Percentiles rank a stretch among this genome's conserved stretches.
Conservation (phyloP, 2,329 filamentous ascomycete genomes). For the Phaeosphaeria sp. region DNA sequence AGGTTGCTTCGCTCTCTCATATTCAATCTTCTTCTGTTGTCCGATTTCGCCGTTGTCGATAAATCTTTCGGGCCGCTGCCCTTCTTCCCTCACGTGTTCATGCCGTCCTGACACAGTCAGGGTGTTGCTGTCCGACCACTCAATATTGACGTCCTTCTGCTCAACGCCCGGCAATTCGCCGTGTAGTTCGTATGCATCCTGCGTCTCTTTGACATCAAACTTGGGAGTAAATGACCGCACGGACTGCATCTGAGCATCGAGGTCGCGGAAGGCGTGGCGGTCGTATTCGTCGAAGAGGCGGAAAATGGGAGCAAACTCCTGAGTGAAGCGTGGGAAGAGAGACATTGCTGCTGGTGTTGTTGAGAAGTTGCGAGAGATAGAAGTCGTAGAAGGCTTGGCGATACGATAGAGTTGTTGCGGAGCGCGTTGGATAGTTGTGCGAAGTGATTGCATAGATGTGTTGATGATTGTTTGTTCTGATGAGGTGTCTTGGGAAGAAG, state of each 20-base stretch:
- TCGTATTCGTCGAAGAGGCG: conserved; percentile 57
- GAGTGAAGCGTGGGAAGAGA: conserved; percentile 51
- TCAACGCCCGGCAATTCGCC: conserved; percentile 79
- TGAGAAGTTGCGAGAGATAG: conserved; percentile 26
- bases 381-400: conserved; percentile 25
- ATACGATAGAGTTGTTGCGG: conserved; percentile 41
- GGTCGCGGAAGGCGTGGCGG: conserved; percentile 38
- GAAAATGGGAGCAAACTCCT: conserved; percentile 54
- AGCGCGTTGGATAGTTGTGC: conserved; percentile 38
- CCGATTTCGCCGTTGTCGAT: conserved; percentile 51
- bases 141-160: conserved; percentile 76
- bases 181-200: conserved; percentile 74
- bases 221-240: conserved; percentile 72
- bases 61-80: conserved; percentile 56
- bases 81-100: conserved; percentile 68
- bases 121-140: conserved; percentile 79
- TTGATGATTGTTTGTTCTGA: conserved; percentile 36
- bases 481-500: conserved; percentile 18
- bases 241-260: conserved; percentile 28
- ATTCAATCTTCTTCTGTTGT: conserved; percentile 28
- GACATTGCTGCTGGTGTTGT: conserved; percentile 44
- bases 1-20: conserved; percentile 50
- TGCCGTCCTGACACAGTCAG: conserved; percentile 72
- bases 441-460: conserved; percentile 46
- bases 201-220: conserved; percentile 78